Base-by-base conservation (phyloP, 129 eudicot genomes). In the Scalesia atractyloides region DNA sequence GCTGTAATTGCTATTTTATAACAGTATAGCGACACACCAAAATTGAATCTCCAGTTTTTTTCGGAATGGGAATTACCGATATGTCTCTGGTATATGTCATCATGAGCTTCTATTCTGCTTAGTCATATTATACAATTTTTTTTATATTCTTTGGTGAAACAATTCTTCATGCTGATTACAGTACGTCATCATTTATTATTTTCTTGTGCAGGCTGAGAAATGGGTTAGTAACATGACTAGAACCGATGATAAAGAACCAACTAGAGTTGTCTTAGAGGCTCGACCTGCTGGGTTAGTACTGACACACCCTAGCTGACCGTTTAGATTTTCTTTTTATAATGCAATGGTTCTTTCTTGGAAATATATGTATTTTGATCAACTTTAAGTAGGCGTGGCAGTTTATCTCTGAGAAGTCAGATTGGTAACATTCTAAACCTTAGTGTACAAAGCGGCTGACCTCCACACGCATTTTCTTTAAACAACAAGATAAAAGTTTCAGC, bases 151-250 rank as follows among this genome's bases (percentile, higher is more conserved):
- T 63, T 19, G 18, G 12, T 34, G n/a, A 1, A 43, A 7, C 17
- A 3, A 11, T 9, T 50, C 8, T 26, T 9, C 34, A 34, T 64
- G 71, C 33, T 73, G 9, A 37, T 41, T 19, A 26, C 43, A 20
- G 9, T 37, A 37, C 30, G 8, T 64, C 37, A 10, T 22, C 9
- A 19, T 3, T 33, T 0, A 15, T 66, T 61, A 2, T 46, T 60
- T 63, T 24, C 51, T 66, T 74, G 15, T 73, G 73, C 87, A 89
- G 91, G 96, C 91, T 54, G 91, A 89, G 70, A 82, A 79, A 54
- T 89, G 96, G 96, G 96, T 89, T 62, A 84, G 76, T 75, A 79
- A 77, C 77, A 89, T 86, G 96, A 89, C 84, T 73, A 86, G 75
- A 74, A 73, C 89, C 70, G 57, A 63, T 1, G 84, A 73, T 65